Base-by-base conservation (phyloP, 148 eudicot genomes). In the Tetragonia tetragonoides region DNA sequence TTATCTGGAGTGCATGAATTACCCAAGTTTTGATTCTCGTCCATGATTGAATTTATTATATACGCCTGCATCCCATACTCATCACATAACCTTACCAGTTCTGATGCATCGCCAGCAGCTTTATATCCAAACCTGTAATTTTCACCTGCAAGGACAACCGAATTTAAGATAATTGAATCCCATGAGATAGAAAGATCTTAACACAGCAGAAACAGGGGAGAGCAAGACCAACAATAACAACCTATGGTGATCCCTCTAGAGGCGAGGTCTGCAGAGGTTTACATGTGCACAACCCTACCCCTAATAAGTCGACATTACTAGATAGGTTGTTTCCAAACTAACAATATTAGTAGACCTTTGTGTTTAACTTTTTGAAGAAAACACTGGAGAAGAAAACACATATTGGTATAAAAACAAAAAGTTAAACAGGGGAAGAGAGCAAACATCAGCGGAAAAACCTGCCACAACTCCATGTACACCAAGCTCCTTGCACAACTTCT, bases 381-480 rank as follows among this genome's bases (percentile, higher is more conserved):
- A 60, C 8, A 60, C 18, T n/a, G 64, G 64, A 60, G n/a, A 17
- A 60, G 10, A 60, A 20, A n/a, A 56, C n/a, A 15, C 21, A 10
- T 60, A 6, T 60, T 20, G 28, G n/a, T 18, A 60, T 60, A 16
- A 57, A 20, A 57, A 17, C 6, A 3, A 7, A 16, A 10, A 54
- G 34, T 39, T 14, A 14, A 17, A 47, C 37, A 44, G 6, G 37
- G 21, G 23, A 37, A 49, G 16, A 51, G 17, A 20, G 66, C 5
- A 28, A 24, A n/a, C 0, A 24, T 39, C n/a, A 39, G 17, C 61
- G 57, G 23, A 47, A 65, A 80, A 83, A 96, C 98, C 99, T 88
- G 99, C 99, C 61, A 93, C 99, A 81, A 96, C 98, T 38, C 98
- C 98, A 75, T 76, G 79, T 34, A 93, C 89, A 77, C 98, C 98